These are phyloP conservation scores for Myxozyma geophila DNA, from an alignment of 805 yeast species.

Conservation along the genomic window DNA sequence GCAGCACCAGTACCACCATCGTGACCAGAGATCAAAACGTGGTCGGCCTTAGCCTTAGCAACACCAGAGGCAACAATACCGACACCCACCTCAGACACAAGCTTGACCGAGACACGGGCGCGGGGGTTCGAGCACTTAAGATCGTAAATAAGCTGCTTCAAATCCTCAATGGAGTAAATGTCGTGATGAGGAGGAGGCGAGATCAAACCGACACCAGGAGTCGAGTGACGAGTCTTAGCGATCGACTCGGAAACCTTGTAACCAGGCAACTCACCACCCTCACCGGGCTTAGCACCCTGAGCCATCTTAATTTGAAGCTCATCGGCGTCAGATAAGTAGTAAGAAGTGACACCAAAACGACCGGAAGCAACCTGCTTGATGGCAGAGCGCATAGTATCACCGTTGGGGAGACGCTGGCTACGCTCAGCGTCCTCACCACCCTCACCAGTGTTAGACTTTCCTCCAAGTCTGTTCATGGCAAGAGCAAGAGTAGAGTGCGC, in stretches of 20 bases:
- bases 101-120: slow-evolving; percentile 93
- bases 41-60: slow-evolving; percentile 98
- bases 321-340: slow-evolving; percentile 93
- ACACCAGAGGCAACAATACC: slow-evolving; percentile 99
- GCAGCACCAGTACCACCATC: slow-evolving; percentile 99
- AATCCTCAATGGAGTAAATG: slow-evolving; percentile 95
- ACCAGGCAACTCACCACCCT: slow-evolving; percentile 98
- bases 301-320: slow-evolving; percentile 98
- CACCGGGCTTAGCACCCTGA: slow-evolving; percentile 99
- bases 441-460: slow-evolving; percentile 98
- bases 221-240: slow-evolving; percentile 95
- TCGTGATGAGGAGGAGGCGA: slow-evolving; percentile 99
- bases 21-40: slow-evolving; percentile 92
- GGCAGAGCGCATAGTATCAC: slow-evolving; percentile 99
- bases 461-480: slow-evolving; percentile 97
- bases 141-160: slow-evolving; percentile 94
- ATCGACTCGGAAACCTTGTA: slow-evolving; percentile 85
- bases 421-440: slow-evolving; percentile 99
- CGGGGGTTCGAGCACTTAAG: slow-evolving; percentile 96
- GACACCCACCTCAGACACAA: slow-evolving; percentile 97
- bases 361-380: slow-evolving; percentile 98
- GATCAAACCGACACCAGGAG: slow-evolving; percentile 94
- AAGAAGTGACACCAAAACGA: slow-evolving; percentile 95
- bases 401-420: slow-evolving; percentile 75
- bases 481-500: slow-evolving; percentile 97